These are phyloP conservation scores for Secale cereale DNA, from an alignment of 176 grass and related monocot species.

Conservation along the genomic window DNA sequence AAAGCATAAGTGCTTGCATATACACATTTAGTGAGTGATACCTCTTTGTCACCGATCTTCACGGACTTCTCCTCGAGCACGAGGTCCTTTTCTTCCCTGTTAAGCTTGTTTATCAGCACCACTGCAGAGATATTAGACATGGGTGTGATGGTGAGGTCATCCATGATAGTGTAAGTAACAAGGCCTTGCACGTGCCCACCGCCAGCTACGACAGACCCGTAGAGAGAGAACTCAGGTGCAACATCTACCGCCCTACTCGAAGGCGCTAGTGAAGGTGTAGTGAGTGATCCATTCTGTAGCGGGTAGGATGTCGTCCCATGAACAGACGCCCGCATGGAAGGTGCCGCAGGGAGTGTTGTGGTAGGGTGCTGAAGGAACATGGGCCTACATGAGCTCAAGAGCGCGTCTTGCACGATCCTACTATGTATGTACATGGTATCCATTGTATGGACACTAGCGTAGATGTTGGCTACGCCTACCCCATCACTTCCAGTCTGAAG, in stretches of 20 bases:
- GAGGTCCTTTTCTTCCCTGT: conserved; percentile 2
- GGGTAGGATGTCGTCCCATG: too few species aligned
- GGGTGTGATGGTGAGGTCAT: conserved; percentile 38
- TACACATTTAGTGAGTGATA: neutral
- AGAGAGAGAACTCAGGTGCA: neutral
- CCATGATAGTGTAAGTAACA: conserved; percentile 24
- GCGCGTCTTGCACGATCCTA: neutral
- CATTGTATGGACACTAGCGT: conserved; percentile 27
- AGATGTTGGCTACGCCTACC: neutral
- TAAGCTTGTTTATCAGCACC: neutral
- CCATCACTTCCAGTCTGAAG: neutral
- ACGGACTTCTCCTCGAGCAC: conserved; percentile 36
- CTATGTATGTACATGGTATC: conserved; percentile 29
- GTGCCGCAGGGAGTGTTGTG: neutral
- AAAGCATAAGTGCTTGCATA: neutral
- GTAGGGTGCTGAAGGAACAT: neutral
- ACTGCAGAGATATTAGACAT: conserved; percentile 28
- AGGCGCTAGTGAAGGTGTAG: too few species aligned
- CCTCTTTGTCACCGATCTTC: conserved; percentile 37
- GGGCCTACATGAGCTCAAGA: conserved; percentile 5
- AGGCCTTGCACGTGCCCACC: conserved; percentile 30
- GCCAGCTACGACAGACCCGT: neutral
- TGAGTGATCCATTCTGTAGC: too few species aligned
- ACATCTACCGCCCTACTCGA: too few species aligned
- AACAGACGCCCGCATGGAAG: neutral